Base-by-base conservation (phyloP, 495 filamentous ascomycete genomes). In the Tetracladium setigerum region DNA sequence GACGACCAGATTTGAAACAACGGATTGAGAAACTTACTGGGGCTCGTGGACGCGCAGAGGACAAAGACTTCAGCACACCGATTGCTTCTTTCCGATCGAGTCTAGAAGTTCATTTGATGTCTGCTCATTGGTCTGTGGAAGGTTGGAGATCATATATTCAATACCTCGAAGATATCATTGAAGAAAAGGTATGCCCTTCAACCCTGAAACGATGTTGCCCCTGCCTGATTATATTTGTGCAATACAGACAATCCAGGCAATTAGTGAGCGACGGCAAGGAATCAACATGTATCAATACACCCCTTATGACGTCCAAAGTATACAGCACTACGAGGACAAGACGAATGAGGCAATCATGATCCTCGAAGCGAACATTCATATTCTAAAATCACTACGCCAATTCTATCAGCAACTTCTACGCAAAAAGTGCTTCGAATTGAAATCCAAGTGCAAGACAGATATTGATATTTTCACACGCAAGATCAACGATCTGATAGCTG, bases 131-230 rank as follows among this genome's bases (percentile, higher is more conserved):
- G 69, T 58, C 70, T 12, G 59, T 41, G 0, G 64, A 69, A 38
- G 62, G 66, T 27, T 73, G 70, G 70, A 54, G 67, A 18, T 56
- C 52, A 50, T 67, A 72, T 48, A 57, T 73, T 39, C 39, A 58
- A 13, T 67, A 56, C 54, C 54, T 71, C 1, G 68, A 73, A 40
- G 54, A 61, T 10, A 50, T 41, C 1, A 55, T 69, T 14, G 62
- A 69, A 19, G 41, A 50, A 30, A 53, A 63, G 44, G 62, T 66
- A 52, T 15, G 57, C 35, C 37, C 31, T 4, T 17, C 32, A n/a
- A 15, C 30, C 10, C 17, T 43, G 4, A 18, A 30, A 30, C 43
- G 30, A 32, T 14, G 2, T 18, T 40, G 14, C 33, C 27, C 41
- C 39, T 55, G n/a, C n/a, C n/a, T n/a, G n/a, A n/a, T n/a, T n/a